Evolutionary conservation across 768 basidiomycete species (phyloP), one percentile per base, ranked within the genome.

Genomic region (Zangia roseola): DNA sequence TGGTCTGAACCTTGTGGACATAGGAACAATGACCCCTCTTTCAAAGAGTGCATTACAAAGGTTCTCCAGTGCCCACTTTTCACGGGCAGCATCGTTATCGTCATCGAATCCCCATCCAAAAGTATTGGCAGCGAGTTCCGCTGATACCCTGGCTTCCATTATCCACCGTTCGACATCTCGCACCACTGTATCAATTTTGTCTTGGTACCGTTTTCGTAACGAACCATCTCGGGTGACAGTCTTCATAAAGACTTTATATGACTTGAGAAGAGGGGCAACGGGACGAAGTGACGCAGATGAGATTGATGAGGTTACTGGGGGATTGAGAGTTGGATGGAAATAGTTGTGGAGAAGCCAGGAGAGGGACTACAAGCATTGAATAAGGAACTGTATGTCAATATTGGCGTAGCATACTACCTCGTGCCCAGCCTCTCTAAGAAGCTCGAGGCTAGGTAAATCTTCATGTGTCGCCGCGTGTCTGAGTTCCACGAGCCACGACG

Each of bases 401-500:
- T 44, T 51, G 28, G 50, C 50, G 43, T 40, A 20, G 10, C 19
- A 35, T 37, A 41, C 20, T 53, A 80, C 92, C 79, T 94, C 86
- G 47, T 76, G 74, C 26, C 85, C 81, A 0, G 84, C 93, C 50
- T 90, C 83, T 45, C 87, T 79, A 16, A 97, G 75, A 5, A 94
- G 68, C 45, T 85, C 82, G 10, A 97, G 73, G 55, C 86, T 86
- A 0, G 95, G 97, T 12, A 98, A 71, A 52, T 95, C 91, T 61
- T 98, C 95, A 60, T 98, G 97, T 2, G 97, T 99, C 12, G 91
- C 91, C 23, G 92, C 91, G 71, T 98, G 97, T 34, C 97, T 78
- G 10, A 98, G 74, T 56, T 95, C 91, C 12, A 99, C 94, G 10
- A 98, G 75, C 86, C 89, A 94, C 0, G 77, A 70, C 0, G 97